Percentiles rank a stretch among this genome's conserved stretches.
phyloP scores from a whole-genome alignment of 2,329 filamentous ascomycete species.

The Ascosphaera apis region DNA sequence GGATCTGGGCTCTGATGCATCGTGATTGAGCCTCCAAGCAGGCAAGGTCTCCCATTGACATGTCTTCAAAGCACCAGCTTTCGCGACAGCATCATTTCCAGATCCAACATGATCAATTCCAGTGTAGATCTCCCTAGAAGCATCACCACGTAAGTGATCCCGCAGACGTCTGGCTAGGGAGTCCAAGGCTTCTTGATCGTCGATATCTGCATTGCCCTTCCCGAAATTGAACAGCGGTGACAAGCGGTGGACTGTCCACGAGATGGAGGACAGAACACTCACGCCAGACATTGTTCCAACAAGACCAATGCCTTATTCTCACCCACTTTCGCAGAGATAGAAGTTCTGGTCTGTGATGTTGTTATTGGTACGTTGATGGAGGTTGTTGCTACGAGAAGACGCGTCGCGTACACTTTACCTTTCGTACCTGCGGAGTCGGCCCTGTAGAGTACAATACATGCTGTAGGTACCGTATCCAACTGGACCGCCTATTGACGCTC shows the following conservation, averaged over 20 bases:
- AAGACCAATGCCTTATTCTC: no score
- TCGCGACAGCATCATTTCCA: constrained; percentile 19
- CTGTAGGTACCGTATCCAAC: no score
- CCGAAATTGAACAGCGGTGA: constrained; percentile 29
- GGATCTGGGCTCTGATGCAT: constrained; percentile 8
- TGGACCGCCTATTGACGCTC: no score
- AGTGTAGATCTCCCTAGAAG: constrained; percentile 23
- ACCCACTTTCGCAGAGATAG: no score
- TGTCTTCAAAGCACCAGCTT: constrained; percentile 23
- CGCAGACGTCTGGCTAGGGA: constrained; percentile 25
- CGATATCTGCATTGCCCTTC: constrained; percentile 12
- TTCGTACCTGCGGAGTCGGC: no score
- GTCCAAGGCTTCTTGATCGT: constrained; percentile 15
- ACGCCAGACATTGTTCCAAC: neutral
- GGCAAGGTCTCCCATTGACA: constrained; percentile 23
- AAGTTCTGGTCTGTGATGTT: no score
- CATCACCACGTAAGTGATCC: constrained; percentile 27
- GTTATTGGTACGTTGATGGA: no score
- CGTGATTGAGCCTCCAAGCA: constrained; percentile 10
- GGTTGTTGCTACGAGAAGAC: no score
- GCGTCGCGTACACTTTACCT: no score
- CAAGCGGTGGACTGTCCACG: constrained; percentile 29
- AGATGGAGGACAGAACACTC: constrained; percentile 23
- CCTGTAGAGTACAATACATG: no score
- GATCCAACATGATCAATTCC: constrained; percentile 11